Conservation (phyloP, 106 monocot genomes). For the Apostasia shenzhenica region DNA sequence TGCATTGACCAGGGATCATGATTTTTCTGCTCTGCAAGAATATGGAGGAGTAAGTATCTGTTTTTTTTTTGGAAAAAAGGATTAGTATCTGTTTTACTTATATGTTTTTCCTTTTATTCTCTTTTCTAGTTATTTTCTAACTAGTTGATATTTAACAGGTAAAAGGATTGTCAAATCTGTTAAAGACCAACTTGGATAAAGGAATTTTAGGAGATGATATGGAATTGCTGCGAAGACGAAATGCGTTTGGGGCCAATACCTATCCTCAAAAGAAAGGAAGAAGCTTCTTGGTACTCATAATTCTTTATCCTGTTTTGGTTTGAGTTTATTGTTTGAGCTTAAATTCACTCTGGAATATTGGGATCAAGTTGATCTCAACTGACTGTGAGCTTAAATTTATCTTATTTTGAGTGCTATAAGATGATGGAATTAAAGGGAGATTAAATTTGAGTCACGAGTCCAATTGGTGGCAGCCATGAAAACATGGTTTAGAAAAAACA, state of each 20-base stretch:
- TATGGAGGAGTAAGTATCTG: constrained; percentile 72
- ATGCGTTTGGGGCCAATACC: constrained; percentile 41
- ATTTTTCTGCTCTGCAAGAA: constrained; percentile 50
- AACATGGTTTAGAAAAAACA: too few species aligned
- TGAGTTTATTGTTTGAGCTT: neutral
- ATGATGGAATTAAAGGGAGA: too few species aligned
- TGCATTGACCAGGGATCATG: constrained; percentile 64
- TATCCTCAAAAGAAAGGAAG: constrained; percentile 53
- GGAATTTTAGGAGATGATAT: constrained; percentile 33
- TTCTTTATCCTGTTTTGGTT: too few species aligned
- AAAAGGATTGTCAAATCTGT: constrained; percentile 32
- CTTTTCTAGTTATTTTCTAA: neutral
- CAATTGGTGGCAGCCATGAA: too few species aligned
- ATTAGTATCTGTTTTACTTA: constrained; percentile 1
- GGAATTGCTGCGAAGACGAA: constrained; percentile 29
- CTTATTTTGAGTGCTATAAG: too few species aligned
- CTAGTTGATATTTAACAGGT: constrained; percentile 19
- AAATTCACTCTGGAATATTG: neutral
- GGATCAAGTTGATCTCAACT: too few species aligned
- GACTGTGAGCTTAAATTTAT: too few species aligned
- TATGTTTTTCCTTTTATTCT: constrained; percentile 1
- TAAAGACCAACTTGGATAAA: constrained; percentile 38
- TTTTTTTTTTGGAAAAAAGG: neutral
- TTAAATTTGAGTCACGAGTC: too few species aligned
- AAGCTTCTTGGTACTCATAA: constrained; percentile 31